Conservation (phyloP, 192 early-diverging fungal genomes). For the Backusella macrospora region DNA sequence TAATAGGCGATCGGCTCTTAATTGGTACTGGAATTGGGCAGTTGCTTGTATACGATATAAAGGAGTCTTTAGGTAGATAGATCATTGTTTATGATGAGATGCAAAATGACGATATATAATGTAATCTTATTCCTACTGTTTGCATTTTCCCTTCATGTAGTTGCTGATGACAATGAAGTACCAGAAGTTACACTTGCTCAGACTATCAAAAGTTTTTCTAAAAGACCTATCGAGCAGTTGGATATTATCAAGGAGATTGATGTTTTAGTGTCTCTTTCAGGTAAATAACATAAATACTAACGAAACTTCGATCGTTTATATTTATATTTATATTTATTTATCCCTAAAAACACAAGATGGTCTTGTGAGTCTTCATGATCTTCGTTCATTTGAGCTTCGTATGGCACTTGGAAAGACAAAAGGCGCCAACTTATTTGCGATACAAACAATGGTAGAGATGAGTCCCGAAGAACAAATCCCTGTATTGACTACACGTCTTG, state of each 20-base stretch:
- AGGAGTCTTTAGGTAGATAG: slow-evolving; percentile 54
- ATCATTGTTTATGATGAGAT: neutral
- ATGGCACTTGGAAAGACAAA: slow-evolving; percentile 71
- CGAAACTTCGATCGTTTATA: neutral
- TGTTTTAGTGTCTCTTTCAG: slow-evolving; percentile 69
- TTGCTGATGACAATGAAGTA: slow-evolving; percentile 51
- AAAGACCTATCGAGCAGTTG: slow-evolving; percentile 71
- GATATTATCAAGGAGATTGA: slow-evolving; percentile 76
- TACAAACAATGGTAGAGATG: slow-evolving; percentile 71
- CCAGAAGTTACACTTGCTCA: slow-evolving; percentile 62
- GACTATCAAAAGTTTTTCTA: slow-evolving; percentile 70
- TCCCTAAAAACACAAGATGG: slow-evolving; percentile 54
- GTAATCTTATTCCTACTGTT: neutral
- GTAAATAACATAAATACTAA: slow-evolving; percentile 22
- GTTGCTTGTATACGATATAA: slow-evolving; percentile 69
- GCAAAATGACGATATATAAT: neutral
- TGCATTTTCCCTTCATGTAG: slow-evolving; percentile 2
- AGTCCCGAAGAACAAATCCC: slow-evolving; percentile 62
- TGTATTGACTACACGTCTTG: slow-evolving; percentile 70
- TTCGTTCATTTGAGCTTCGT: slow-evolving; percentile 67
- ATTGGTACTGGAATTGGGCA: slow-evolving; percentile 71
- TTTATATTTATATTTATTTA: neutral
- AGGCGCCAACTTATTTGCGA: slow-evolving; percentile 76
- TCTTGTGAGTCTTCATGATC: slow-evolving; percentile 71
- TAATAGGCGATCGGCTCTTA: slow-evolving; percentile 68